phyloP scores from a whole-genome alignment of 139 green algal species.

The Desmodesmus armatus region DNA sequence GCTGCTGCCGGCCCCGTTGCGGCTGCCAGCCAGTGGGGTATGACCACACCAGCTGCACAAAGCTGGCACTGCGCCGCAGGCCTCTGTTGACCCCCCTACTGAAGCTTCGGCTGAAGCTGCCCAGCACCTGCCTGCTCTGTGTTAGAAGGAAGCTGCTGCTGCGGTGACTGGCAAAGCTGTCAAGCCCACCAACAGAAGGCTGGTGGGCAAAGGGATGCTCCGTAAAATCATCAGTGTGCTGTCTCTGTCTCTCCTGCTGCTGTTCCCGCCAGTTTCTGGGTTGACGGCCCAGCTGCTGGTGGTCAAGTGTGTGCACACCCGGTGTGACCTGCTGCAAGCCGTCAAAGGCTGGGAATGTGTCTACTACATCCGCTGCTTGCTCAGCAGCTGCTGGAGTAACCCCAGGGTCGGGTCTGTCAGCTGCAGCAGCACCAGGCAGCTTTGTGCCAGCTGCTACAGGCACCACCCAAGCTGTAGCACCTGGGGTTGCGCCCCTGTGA shows the following conservation, averaged over 20 bases:
- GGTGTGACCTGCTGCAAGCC: background rate
- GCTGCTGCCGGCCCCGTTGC: background rate
- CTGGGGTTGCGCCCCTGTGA: background rate
- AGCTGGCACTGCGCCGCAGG: slow-evolving; percentile 21
- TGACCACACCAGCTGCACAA: slow-evolving; percentile 40
- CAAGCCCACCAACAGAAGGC: too few species aligned
- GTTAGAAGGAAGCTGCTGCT: slow-evolving; percentile 38
- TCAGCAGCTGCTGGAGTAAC: too few species aligned
- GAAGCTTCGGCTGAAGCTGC: slow-evolving; percentile 42
- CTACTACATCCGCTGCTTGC: too few species aligned
- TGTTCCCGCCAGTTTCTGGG: background rate
- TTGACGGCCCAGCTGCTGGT: slow-evolving; percentile 13
- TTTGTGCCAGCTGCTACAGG: too few species aligned
- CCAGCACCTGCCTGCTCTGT: slow-evolving; percentile 15
- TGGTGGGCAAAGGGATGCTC: background rate
- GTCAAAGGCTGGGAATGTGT: background rate
- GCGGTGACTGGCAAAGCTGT: slow-evolving; percentile 43
- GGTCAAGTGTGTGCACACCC: background rate
- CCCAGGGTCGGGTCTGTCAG: too few species aligned
- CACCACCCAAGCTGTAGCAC: background rate
- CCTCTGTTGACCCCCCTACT: slow-evolving; percentile 18
- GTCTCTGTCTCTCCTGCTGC: background rate
- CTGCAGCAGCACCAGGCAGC: too few species aligned
- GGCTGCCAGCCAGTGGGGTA: slow-evolving; percentile 24
- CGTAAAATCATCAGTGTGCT: too few species aligned